Percentiles rank a stretch among this genome's conserved stretches.
These are phyloP conservation scores for Rhizopogon vesiculosus DNA, from an alignment of 768 basidiomycete species.

Conservation along the genomic window DNA sequence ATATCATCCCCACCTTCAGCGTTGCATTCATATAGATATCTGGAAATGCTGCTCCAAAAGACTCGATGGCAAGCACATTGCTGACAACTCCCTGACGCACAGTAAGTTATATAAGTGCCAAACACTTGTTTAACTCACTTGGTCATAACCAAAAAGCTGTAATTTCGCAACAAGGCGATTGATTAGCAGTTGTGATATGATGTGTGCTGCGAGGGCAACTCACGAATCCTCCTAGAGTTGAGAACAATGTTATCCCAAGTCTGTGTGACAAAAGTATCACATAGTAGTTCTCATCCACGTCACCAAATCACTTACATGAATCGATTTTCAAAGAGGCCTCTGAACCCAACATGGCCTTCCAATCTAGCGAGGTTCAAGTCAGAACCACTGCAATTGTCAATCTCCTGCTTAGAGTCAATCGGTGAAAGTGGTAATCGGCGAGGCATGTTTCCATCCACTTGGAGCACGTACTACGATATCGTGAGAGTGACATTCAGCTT, in stretches of 20 bases:
- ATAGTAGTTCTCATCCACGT: neutral
- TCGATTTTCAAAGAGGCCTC: constrained; percentile 22
- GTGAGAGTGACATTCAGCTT: neutral
- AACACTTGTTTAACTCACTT: constrained; percentile 7
- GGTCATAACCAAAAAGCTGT: constrained; percentile 29
- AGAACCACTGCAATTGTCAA: neutral
- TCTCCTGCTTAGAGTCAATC: neutral
- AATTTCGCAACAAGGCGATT: neutral
- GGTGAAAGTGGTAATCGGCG: neutral
- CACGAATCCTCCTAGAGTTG: constrained; percentile 27
- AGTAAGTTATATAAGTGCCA: neutral
- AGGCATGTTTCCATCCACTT: neutral
- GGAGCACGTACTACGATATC: too few species aligned
- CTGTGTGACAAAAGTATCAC: constrained; percentile 8
- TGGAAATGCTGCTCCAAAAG: constrained; percentile 29
- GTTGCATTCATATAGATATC: constrained; percentile 21
- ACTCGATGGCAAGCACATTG: constrained; percentile 28
- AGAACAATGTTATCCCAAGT: constrained; percentile 27
- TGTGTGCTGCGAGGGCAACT: constrained; percentile 8
- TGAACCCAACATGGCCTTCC: constrained; percentile 21
- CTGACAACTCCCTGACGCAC: constrained; percentile 23
- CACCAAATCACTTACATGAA: constrained; percentile 17
- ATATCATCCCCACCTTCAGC: constrained; percentile 26
- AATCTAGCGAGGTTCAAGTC: constrained; percentile 9
- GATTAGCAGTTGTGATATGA: too few species aligned